These are phyloP conservation scores for Metschnikowia lunata DNA, from an alignment of 805 yeast species.

Conservation along the genomic window DNA sequence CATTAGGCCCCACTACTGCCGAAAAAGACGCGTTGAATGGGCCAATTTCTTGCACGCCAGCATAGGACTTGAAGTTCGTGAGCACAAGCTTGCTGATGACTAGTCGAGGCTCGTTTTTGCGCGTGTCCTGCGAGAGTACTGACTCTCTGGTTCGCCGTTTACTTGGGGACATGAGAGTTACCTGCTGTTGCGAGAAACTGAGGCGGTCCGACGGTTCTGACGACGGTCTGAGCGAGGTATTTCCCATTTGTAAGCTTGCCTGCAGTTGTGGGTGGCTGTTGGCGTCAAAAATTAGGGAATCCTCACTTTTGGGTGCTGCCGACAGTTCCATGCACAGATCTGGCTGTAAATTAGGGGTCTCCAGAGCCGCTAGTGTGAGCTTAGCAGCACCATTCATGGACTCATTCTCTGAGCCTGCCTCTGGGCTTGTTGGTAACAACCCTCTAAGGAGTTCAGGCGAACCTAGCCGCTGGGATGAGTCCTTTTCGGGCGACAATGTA, in stretches of 20 bases:
- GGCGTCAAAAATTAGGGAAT: background rate
- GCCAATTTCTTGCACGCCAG: constrained; percentile 88
- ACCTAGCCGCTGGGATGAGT: no score
- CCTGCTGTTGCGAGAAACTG: constrained; percentile 25
- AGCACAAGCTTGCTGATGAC: constrained; percentile 73
- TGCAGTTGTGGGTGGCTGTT: background rate
- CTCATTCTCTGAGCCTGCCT: background rate
- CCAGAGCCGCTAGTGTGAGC: background rate
- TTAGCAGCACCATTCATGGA: background rate
- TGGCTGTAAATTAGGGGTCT: background rate
- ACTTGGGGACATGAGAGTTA: constrained; percentile 24
- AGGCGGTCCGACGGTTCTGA: constrained; percentile 12
- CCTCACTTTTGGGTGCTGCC: background rate
- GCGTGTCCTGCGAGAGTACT: constrained; percentile 9
- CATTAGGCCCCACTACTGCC: constrained; percentile 98
- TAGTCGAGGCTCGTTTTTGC: constrained; percentile 48
- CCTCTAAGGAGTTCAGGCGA: background rate
- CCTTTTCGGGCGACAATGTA: background rate
- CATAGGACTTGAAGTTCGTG: constrained; percentile 90
- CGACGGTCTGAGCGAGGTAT: constrained; percentile 1
- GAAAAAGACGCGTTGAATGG: constrained; percentile 93
- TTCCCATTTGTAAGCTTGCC: background rate
- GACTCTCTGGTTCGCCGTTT: constrained; percentile 21
- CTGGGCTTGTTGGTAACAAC: background rate
- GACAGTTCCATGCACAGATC: no score